Percentiles rank a stretch among this genome's conserved stretches.
Evolutionary conservation across 2,329 filamentous ascomycete genomes (phyloP).

Genomic region (Aureobasidium sp.): DNA sequence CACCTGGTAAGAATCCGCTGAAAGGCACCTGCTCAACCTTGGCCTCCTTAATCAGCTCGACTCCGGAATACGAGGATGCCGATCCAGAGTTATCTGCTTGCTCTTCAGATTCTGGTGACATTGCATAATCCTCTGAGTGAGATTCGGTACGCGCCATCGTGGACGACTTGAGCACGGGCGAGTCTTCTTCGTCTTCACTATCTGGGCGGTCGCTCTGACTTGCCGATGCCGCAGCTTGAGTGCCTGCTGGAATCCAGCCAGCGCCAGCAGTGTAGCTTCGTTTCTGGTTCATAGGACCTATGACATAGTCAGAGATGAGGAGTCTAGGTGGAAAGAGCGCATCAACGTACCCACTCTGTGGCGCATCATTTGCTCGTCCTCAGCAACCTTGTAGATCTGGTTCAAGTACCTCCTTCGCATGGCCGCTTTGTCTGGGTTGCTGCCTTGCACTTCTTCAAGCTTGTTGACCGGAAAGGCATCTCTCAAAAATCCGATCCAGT

Average conservation of each 20-base stretch:
- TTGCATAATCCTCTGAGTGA: background rate
- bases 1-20: background rate
- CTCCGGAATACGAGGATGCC: background rate
- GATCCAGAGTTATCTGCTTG: background rate
- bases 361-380: conserved; percentile 6
- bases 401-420: conserved; percentile 9
- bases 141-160: background rate
- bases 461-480: conserved; percentile 12
- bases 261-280: conserved; percentile 2
- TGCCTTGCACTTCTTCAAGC: conserved; percentile 4
- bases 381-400: conserved; percentile 13
- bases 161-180: background rate
- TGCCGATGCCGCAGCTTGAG: background rate
- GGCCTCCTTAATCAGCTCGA: background rate
- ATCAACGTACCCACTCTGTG: conserved; percentile 1
- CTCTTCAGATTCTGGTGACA: background rate
- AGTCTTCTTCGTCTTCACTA: conserved; percentile 7
- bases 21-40: background rate
- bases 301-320: background rate
- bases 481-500: conserved; percentile 14
- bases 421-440: conserved; percentile 9
- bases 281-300: background rate
- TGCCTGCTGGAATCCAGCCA: conserved; percentile 6
- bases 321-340: background rate
- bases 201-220: background rate